Evolutionary conservation across 495 filamentous ascomycete species (phyloP), one percentile per base, ranked within the genome.

Genomic region (Elasticomyces elasticus): DNA sequence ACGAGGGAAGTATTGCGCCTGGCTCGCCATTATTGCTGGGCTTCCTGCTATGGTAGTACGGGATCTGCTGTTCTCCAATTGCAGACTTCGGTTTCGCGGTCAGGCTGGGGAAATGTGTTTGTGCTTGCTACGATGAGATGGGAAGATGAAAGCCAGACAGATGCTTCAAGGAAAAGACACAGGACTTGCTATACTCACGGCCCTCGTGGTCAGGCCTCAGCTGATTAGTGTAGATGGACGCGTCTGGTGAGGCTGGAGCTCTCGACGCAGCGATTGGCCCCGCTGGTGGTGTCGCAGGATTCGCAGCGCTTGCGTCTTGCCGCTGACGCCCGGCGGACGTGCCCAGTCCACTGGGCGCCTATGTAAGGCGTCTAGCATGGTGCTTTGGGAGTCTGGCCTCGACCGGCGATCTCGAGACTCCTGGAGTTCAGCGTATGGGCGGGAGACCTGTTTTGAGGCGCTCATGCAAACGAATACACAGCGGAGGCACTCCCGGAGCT

Each of bases 1-100:
- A 71, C 68, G 66, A 30, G 67, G 70, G 41, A 65, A 66, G 64
- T 67, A 71, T 35, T 64, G 58, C 15, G 63, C 63, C 28, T 55
- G 47, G 17, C 26, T 46, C 4, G 31, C 33, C 28, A 33, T 33
- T 30, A 59, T 54, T 31, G 19, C 50, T 45, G 35, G 20, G n/a
- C 24, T 5, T 4, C 17, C 24, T 19, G 28, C 13, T 2, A 40
- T 13, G 35, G 12, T 17, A 40, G 35, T 17, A 5, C 35, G n/a
- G n/a, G n/a, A n/a, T n/a, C n/a, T n/a, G n/a, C n/a, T n/a, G n/a
- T n/a, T n/a, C n/a, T n/a, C n/a, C n/a, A n/a, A n/a, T n/a, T n/a
- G n/a, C n/a, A n/a, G n/a, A n/a, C n/a, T n/a, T n/a, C n/a, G n/a
- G n/a, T n/a, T n/a, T n/a, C n/a, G n/a, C n/a, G n/a, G n/a, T n/a